A percentile compares a stretch with the other conserved stretches of the same genome.
Conservation (phyloP, 2,329 filamentous ascomycete species). For the Aspergillus luchuensis region DNA sequence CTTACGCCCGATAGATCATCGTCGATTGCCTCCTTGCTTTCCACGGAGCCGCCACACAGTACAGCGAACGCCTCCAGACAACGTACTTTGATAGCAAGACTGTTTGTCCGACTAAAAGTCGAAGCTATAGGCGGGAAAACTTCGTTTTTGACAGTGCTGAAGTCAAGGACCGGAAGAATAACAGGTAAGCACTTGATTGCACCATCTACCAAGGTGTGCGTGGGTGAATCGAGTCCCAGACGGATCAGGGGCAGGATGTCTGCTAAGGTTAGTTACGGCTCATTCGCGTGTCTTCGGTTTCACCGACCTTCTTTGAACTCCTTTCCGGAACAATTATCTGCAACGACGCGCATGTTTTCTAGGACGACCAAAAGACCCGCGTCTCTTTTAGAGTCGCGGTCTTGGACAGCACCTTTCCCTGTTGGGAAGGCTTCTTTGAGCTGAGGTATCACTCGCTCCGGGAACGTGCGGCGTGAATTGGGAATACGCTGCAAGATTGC, state of each 20-base stretch:
- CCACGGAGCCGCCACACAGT: conserved; percentile 75
- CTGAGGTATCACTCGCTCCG: conserved; percentile 80
- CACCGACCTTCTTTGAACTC: conserved; percentile 87
- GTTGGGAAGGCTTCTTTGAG: conserved; percentile 80
- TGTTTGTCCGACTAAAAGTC: conserved; percentile 91
- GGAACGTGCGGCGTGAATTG: conserved; percentile 74
- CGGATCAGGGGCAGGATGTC: conserved; percentile 87
- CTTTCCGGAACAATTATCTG: conserved; percentile 80
- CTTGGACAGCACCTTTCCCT: conserved; percentile 52
- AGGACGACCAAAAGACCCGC: conserved; percentile 89
- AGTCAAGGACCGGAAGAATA: conserved; percentile 87
- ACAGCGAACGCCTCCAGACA: conserved; percentile 88
- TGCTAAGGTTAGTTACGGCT: conserved; percentile 39
- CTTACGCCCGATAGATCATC: conserved; percentile 76
- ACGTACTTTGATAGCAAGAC: conserved; percentile 89
- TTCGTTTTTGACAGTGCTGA: conserved; percentile 95
- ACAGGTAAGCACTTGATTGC: conserved; percentile 75
- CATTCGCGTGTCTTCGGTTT: conserved; percentile 9
- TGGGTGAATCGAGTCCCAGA: conserved; percentile 81
- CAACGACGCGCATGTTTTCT: conserved; percentile 75
- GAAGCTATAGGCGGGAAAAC: conserved; percentile 87
- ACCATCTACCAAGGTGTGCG: conserved; percentile 84
- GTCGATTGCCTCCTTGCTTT: conserved; percentile 47
- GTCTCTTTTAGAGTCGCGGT: conserved; percentile 81
- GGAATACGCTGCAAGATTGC: conserved; percentile 81